Base-by-base conservation (phyloP, 176 grass and related monocot genomes). In the Cenchrus purpureus region DNA sequence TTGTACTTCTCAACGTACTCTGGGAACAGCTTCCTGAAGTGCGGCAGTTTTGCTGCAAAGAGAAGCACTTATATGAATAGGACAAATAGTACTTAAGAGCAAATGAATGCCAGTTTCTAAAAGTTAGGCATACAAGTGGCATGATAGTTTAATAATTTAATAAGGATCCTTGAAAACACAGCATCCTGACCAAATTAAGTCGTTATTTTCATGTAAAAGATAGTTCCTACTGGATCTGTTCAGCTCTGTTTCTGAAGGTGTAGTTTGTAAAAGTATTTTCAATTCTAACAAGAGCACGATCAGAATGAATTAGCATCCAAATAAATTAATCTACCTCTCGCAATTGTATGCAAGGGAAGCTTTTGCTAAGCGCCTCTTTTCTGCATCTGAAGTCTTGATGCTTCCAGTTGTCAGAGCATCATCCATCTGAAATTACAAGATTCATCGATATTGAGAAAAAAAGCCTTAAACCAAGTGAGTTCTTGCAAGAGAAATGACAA, bases 331-430 rank as follows among this genome's bases (percentile, higher is more conserved):
- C 85, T 92, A 99, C 97, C 93, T 99, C 84, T 94, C 94, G 85
- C 97, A 99, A 54, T 99, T 99, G 74, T 99, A 99, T 42, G 94
- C 94, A 86, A 99, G 97, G 34, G 97, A 99, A 90, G 90, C 91
- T 84, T 94, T 94, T n/a, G 97, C 97, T 89, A 99, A 78, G 57
- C 77, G 90, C 64, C 85, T 87, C 83, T 99, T 99, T 71, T 99
- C 97, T 42, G 81, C 92, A 46, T 97, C 86, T 75, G 93, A 79
- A 58, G 88, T 97, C 84, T 91, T 99, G 73, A 99, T 94, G 86
- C 97, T 99, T 77, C 97, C 97, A 74, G 97, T 99, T 76, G 97
- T 99, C 57, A 95, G 83, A 62, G 88, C 90, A 91, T 97, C 97
- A 89, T 99, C 97, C 97, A 97, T 96, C 97, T 99, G 69, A 71